Evolutionary conservation across 345 rosid genomes (phyloP).

Genomic region (Theobroma cacao): DNA sequence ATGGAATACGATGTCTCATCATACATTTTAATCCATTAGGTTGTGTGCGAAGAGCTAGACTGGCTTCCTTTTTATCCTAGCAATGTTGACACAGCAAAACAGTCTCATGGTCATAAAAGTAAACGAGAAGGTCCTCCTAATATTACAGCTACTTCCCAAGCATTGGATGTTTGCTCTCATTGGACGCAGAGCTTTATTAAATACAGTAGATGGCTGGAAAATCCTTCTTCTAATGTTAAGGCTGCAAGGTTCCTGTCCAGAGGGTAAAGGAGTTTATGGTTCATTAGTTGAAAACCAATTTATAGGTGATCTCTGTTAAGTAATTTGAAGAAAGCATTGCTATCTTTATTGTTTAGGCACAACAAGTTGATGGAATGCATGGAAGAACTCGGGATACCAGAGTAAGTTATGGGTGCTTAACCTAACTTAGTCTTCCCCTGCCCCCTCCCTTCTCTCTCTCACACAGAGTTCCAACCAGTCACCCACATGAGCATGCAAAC

Average conservation of each 20-base stretch:
- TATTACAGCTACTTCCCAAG: constrained; percentile 67
- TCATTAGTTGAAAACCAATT: background rate
- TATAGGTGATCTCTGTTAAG: background rate
- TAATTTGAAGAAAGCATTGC: constrained; percentile 5
- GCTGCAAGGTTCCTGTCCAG: constrained; percentile 80
- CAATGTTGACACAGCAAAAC: background rate
- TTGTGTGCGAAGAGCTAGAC: constrained; percentile 10
- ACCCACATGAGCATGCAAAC: background rate
- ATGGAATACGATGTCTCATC: constrained; percentile 9
- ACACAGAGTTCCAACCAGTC: background rate
- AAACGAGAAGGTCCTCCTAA: constrained; percentile 63
- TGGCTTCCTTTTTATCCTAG: constrained; percentile 14
- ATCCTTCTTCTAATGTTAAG: constrained; percentile 78
- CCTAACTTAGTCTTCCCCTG: background rate
- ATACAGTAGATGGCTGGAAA: constrained; percentile 93
- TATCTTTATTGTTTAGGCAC: constrained; percentile 55
- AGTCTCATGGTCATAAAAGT: constrained; percentile 36
- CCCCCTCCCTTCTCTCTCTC: background rate
- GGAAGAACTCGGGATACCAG: constrained; percentile 59
- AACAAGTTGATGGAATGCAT: constrained; percentile 64
- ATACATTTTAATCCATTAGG: constrained; percentile 37
- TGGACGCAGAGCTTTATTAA: constrained; percentile 96
- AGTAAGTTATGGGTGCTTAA: constrained; percentile 43
- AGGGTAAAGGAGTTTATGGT: constrained; percentile 52
- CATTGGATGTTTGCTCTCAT: constrained; percentile 78